Base-by-base conservation (phyloP, 139 green algal species). In the Coelastrella sp. region DNA sequence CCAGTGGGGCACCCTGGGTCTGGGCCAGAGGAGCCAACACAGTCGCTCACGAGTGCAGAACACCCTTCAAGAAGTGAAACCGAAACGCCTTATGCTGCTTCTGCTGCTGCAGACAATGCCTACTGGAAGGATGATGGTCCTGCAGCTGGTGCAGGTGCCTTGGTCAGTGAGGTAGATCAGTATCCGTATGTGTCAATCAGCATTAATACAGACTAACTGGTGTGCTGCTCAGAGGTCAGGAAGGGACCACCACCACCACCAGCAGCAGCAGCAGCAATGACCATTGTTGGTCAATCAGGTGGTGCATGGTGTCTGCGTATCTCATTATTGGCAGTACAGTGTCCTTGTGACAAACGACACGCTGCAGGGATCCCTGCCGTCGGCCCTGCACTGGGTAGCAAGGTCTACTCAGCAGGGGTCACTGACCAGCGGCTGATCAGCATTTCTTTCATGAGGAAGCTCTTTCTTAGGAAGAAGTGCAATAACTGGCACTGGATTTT, bases 171-270 rank as follows among this genome's bases (percentile, higher is more conserved):
- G 25, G 70, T 89, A 0, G 96, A 98, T 35, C 92, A 96, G 84
- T 95, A 95, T 81, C 96, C 97, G 6, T 99, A 98, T 89, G 97
- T 99, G 19, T 97, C 93, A 8, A 95, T 98, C 78, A 98, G 92
- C 0, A 63, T 99, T 61, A 96, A 90, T 82, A 94, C 96, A 19
- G 95, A 97, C 11, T 90, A 35, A 82, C 4, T 10, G n/a, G 17
- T 78, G 8, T 78, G 65, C 65, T 73, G 65, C 65, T 19, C 65
- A 73, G 19, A 9, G 15, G 65, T 17, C 65, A n/a, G 15, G 15
- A 73, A n/a, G 25, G 72, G n/a, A 78, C n/a, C 20, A 78, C 35
- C 25, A 60, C 58, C 74, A 81, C 10, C 74, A 49, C 11, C n/a
- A 11, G 22, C 19, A 19, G 73, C 65, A 73, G 65, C 65, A 73